Conservation (phyloP, 345 rosid genomes). For the Melastoma malabathricum region DNA sequence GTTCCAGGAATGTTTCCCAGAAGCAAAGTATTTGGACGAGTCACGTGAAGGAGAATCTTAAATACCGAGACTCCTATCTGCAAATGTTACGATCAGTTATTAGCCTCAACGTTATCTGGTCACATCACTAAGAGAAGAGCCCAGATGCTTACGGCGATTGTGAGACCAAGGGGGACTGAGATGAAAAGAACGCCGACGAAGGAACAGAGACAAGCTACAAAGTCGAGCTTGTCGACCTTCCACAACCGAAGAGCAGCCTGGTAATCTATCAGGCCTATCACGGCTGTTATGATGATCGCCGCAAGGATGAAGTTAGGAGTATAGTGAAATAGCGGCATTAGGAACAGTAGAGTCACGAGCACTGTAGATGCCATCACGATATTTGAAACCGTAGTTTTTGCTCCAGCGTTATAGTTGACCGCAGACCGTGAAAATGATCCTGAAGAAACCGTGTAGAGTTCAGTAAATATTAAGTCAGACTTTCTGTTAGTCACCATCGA, state of each 20-base stretch:
- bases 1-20: slow-evolving; percentile 81
- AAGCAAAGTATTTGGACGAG: slow-evolving; percentile 65
- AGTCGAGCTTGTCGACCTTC: slow-evolving; percentile 95
- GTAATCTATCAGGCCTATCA: slow-evolving; percentile 78
- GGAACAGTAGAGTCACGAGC: slow-evolving; percentile 75
- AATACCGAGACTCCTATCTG: slow-evolving; percentile 89
- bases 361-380: slow-evolving; percentile 75
- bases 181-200: slow-evolving; percentile 91
- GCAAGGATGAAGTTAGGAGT: slow-evolving; percentile 80
- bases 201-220: slow-evolving; percentile 69
- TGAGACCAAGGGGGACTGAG: slow-evolving; percentile 85
- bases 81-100: slow-evolving; percentile 1
- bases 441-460: slow-evolving; percentile 11
- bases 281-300: slow-evolving; percentile 88
- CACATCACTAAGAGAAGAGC: no score
- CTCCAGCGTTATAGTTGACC: slow-evolving; percentile 87
- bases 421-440: slow-evolving; percentile 97
- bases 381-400: slow-evolving; percentile 73
- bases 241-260: slow-evolving; percentile 50
- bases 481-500: no score
- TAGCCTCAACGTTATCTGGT: neutral
- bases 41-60: slow-evolving; percentile 76
- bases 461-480: neutral
- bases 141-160: slow-evolving; percentile 54
- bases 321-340: slow-evolving; percentile 89